Conservation (phyloP, 352 stramenopile species). For the Globisporangium carolinianum region DNA sequence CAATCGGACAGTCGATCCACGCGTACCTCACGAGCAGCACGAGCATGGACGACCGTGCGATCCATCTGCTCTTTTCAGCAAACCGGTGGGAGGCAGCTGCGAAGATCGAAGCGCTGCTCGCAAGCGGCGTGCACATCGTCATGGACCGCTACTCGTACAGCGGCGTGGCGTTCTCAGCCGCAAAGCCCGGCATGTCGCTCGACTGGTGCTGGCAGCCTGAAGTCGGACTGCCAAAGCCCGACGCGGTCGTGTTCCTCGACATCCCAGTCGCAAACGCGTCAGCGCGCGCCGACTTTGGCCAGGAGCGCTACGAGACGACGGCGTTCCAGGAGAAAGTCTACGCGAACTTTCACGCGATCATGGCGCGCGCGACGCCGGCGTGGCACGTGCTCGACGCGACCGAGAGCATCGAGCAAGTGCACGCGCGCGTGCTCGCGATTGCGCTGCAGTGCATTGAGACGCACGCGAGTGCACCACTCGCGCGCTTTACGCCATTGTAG, state of each 20-base stretch:
- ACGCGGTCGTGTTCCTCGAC: slow-evolving; percentile 97
- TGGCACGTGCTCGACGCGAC: slow-evolving; percentile 82
- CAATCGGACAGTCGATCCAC: slow-evolving; percentile 97
- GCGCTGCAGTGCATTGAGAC: slow-evolving; percentile 37
- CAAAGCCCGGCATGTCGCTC: slow-evolving; percentile 91
- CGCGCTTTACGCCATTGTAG: slow-evolving; percentile 23
- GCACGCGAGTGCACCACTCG: slow-evolving; percentile 20
- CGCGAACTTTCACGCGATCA: slow-evolving; percentile 71
- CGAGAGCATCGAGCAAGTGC: slow-evolving; percentile 68
- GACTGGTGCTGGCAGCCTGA: slow-evolving; percentile 98
- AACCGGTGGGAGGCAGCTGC: slow-evolving; percentile 97
- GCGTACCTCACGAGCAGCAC: slow-evolving; percentile 90
- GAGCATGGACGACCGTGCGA: slow-evolving; percentile 93
- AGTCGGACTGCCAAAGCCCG: slow-evolving; percentile 93
- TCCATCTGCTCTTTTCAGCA: slow-evolving; percentile 99
- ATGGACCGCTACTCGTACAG: slow-evolving; percentile 98
- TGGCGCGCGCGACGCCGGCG: slow-evolving; percentile 25
- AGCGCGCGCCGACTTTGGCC: slow-evolving; percentile 90
- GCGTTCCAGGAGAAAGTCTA: slow-evolving; percentile 86
- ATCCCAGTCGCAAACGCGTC: slow-evolving; percentile 87
- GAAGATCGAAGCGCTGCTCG: slow-evolving; percentile 62
- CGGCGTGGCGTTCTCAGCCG: slow-evolving; percentile 96
- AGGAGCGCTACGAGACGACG: slow-evolving; percentile 89
- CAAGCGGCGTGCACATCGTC: slow-evolving; percentile 88
- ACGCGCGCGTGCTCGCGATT: slow-evolving; percentile 51